phyloP scores from a whole-genome alignment of 2,329 filamentous ascomycete genomes.

The Botrytis aclada region DNA sequence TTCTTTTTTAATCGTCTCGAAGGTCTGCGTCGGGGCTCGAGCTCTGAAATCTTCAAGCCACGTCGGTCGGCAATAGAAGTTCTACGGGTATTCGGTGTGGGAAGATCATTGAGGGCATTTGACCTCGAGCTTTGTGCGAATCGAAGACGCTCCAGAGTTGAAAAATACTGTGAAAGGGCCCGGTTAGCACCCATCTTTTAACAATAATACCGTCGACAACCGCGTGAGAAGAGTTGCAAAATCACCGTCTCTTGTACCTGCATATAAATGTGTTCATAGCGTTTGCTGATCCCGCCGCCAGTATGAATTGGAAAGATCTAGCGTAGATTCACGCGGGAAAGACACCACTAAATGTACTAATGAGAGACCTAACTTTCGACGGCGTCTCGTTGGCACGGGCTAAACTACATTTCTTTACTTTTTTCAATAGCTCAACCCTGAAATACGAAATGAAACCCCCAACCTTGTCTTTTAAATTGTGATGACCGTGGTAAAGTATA shows the following conservation, averaged over 20 bases:
- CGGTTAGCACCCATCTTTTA: slow-evolving; percentile 11
- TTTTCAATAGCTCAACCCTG: slow-evolving; percentile 9
- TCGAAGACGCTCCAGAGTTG: slow-evolving; percentile 65
- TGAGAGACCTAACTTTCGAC: slow-evolving; percentile 6
- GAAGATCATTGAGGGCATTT: slow-evolving; percentile 34
- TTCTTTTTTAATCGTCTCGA: slow-evolving; percentile 31
- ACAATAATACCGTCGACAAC: slow-evolving; percentile 17
- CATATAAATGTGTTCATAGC: slow-evolving; percentile 22
- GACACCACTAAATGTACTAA: slow-evolving; percentile 14
- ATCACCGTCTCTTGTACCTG: slow-evolving; percentile 14
- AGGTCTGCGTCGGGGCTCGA: slow-evolving; percentile 30
- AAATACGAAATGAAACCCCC: background rate
- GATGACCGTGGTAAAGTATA: slow-evolving; percentile 10
- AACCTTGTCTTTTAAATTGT: slow-evolving; percentile 10
- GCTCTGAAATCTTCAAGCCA: slow-evolving; percentile 30
- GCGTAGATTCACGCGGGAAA: background rate
- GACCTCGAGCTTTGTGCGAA: slow-evolving; percentile 53
- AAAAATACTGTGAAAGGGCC: slow-evolving; percentile 59
- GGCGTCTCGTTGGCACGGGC: background rate
- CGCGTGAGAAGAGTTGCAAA: slow-evolving; percentile 7
- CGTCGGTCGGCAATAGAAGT: slow-evolving; percentile 33
- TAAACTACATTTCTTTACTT: slow-evolving; percentile 12
- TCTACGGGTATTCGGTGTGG: slow-evolving; percentile 32
- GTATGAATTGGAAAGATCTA: slow-evolving; percentile 13
- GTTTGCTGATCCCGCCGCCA: slow-evolving; percentile 17